Base-by-base conservation (phyloP, 2,329 filamentous ascomycete species). In the Periconia macrospinosa region DNA sequence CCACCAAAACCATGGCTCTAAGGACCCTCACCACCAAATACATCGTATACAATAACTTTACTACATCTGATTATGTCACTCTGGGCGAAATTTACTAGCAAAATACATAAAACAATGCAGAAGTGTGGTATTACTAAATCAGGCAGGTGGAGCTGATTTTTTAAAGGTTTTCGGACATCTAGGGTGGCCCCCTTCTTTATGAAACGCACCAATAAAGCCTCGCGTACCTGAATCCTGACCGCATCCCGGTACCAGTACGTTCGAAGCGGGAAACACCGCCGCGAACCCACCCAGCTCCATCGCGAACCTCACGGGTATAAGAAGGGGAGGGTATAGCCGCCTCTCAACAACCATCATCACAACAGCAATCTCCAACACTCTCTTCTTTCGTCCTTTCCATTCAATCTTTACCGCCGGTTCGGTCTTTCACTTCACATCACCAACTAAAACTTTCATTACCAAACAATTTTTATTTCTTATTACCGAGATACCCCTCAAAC, bases 381-480 rank as follows among this genome's bases (percentile, higher is more conserved):
- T 20, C 19, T 18, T 47, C 30, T 20, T 41, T 27, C 33, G 8
- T 23, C 33, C 35, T 18, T 40, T 41, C 14, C 6, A 8, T 15
- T 46, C 30, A 46, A 33, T 47, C 35, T 23, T 27, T 48, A 47
- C 58, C 54, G 58, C 58, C 43, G 58, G 58, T 47, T 47, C 56
- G 54, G 60, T 60, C 55, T 52, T 52, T 56, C 51, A 19, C 50
- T 53, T 27, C 23, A 19, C 33, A 47, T 41, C 42, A 19, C 40
- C 44, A 23, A 37, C 20, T 50, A 41, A 44, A 35, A 20, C 35
- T 17, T 45, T 45, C 44, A 8, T 50, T 47, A 20, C 35, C 30
- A 37, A 33, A 19, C 17, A n/a, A 49, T 18, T 17, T 17, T 45
- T 5, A 5, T 42, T 33, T 37, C 19, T 27, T 49, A 44, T 27